A percentile compares a stretch with the other conserved stretches of the same genome.
Evolutionary conservation across 176 grass and related monocot species (phyloP).

Genomic region (Ensete glaucum): DNA sequence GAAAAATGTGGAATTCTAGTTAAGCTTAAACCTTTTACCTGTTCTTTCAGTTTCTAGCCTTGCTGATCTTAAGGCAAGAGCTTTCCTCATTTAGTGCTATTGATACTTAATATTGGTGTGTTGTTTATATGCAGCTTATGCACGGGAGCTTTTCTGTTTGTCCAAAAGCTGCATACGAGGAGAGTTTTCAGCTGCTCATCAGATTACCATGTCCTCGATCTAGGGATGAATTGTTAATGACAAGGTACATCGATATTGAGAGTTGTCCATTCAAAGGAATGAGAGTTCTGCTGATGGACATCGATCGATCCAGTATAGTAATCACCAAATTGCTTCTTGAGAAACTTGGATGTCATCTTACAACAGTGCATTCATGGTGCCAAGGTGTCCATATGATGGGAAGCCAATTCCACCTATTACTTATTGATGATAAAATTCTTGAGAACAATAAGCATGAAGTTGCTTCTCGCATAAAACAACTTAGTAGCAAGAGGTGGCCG

Average conservation of each 20-base stretch:
- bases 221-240: background rate
- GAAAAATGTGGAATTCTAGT: too few relatives aligned
- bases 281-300: constrained; percentile 1
- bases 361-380: background rate
- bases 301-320: background rate
- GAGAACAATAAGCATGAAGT: background rate
- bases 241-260: background rate
- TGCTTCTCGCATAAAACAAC: background rate
- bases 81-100: too few relatives aligned
- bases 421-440: background rate
- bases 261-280: constrained; percentile 4
- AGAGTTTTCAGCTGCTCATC: background rate
- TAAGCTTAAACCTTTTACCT: too few relatives aligned
- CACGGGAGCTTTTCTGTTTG: background rate
- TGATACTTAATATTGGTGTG: too few relatives aligned
- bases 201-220: background rate
- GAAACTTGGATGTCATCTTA: background rate
- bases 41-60: too few relatives aligned
- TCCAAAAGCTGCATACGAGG: background rate
- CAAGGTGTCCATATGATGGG: background rate
- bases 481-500: background rate
- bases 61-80: background rate
- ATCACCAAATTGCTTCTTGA: background rate
- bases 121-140: constrained; percentile 11
- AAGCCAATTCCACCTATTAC: constrained; percentile 2